Evolutionary conservation across 345 rosid species (phyloP).

Genomic region (Trapa bicornis): DNA sequence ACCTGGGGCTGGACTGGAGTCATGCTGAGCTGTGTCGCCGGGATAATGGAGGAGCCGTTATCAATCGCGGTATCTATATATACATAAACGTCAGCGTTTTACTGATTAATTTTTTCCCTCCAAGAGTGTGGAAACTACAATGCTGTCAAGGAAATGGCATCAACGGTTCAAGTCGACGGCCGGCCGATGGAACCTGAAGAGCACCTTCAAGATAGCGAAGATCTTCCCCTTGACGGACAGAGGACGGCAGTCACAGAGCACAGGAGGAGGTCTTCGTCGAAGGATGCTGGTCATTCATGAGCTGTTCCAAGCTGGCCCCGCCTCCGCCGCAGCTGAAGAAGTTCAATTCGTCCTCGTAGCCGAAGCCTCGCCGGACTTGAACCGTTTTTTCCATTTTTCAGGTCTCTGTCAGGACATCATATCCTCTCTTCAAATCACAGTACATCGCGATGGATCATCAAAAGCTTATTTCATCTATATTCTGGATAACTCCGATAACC

Average conservation of each 20-base stretch:
- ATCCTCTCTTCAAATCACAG: neutral
- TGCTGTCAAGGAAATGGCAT: constrained; percentile 10
- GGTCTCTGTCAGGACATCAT: too few relatives aligned
- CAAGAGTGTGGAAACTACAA: too few relatives aligned
- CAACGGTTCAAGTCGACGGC: constrained; percentile 11
- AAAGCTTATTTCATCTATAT: neutral
- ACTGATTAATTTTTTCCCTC: too few relatives aligned
- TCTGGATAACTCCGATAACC: neutral
- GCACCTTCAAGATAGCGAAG: constrained; percentile 8
- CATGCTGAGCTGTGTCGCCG: too few relatives aligned
- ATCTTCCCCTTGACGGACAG: constrained; percentile 8
- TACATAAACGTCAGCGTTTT: too few relatives aligned
- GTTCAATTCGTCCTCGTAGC: constrained; percentile 11
- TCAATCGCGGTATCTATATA: too few relatives aligned
- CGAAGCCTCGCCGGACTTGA: neutral
- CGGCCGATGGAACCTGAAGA: constrained; percentile 11
- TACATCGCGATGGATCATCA: too few relatives aligned
- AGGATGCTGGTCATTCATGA: constrained; percentile 19
- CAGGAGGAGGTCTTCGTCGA: constrained; percentile 2
- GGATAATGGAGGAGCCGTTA: too few relatives aligned
- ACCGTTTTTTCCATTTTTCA: too few relatives aligned
- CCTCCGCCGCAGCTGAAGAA: neutral
- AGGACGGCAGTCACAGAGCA: constrained; percentile 5
- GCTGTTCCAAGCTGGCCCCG: constrained; percentile 9
- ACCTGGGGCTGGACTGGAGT: too few relatives aligned